Evolutionary conservation across 352 stramenopile species (phyloP).

Genomic region (Globisporangium irregulare): DNA sequence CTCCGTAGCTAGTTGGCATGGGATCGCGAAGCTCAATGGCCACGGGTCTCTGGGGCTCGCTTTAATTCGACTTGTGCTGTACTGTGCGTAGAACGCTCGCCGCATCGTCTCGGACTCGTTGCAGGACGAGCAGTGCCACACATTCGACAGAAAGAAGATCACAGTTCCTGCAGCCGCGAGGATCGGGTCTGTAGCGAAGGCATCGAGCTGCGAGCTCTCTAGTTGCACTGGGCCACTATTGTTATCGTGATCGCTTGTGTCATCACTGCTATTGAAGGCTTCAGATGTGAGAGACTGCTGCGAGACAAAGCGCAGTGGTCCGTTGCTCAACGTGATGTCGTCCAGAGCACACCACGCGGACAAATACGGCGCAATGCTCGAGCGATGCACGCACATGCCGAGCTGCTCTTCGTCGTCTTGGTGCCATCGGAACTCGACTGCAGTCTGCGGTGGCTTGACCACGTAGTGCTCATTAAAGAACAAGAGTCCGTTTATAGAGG

Average conservation of each 20-base stretch:
- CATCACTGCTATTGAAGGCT: not conserved
- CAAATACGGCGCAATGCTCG: slow-evolving; percentile 45
- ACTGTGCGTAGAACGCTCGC: slow-evolving; percentile 75
- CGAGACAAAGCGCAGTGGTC: slow-evolving; percentile 55
- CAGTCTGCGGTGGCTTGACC: slow-evolving; percentile 52
- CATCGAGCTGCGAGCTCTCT: slow-evolving; percentile 1
- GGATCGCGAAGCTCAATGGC: slow-evolving; percentile 73
- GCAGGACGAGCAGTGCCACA: slow-evolving; percentile 68
- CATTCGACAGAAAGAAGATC: slow-evolving; percentile 67
- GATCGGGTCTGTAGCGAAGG: slow-evolving; percentile 29
- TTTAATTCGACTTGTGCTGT: slow-evolving; percentile 48
- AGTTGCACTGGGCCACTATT: not conserved
- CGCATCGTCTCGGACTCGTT: slow-evolving; percentile 43
- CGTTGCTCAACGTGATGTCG: slow-evolving; percentile 46
- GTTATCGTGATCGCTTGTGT: not conserved
- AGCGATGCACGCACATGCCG: slow-evolving; percentile 62
- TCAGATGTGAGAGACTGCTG: not conserved
- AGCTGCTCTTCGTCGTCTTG: slow-evolving; percentile 75
- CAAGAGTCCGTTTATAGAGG: slow-evolving; percentile 13
- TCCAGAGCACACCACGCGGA: slow-evolving; percentile 72
- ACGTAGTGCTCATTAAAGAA: slow-evolving; percentile 86
- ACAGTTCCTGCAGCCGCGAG: slow-evolving; percentile 35
- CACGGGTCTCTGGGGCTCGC: slow-evolving; percentile 27
- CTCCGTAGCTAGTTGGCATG: slow-evolving; percentile 18
- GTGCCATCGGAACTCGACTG: slow-evolving; percentile 74